These are phyloP conservation scores for Pholiota microspora DNA, from an alignment of 768 basidiomycete genomes.

Conservation along the genomic window DNA sequence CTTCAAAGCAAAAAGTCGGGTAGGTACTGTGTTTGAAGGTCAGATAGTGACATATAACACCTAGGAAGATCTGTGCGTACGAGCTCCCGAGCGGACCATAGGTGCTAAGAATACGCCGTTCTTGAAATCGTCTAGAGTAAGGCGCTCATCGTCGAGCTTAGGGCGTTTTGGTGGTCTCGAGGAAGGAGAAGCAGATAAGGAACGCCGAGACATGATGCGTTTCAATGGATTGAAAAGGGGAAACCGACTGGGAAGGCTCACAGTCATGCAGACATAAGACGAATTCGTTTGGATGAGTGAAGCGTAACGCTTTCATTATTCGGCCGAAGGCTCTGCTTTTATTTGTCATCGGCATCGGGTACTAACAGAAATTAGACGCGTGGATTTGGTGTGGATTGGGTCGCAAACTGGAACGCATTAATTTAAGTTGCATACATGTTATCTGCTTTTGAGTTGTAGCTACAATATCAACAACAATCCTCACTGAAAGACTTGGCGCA, in stretches of 20 bases:
- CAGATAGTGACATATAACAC: not conserved
- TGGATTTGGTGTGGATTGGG: too few species aligned
- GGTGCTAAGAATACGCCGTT: constrained; percentile 94
- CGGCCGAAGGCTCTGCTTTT: not conserved
- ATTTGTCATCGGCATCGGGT: constrained; percentile 6
- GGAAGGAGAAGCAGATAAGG: constrained; percentile 45
- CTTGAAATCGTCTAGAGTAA: constrained; percentile 75
- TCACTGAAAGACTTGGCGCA: constrained; percentile 2
- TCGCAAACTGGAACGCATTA: not conserved
- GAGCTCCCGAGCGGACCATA: constrained; percentile 93
- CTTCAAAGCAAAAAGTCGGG: constrained; percentile 81
- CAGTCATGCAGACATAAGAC: constrained; percentile 1
- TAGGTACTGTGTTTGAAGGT: constrained; percentile 58
- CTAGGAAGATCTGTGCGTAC: constrained; percentile 41
- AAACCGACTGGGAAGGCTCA: not conserved
- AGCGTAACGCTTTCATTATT: too few species aligned
- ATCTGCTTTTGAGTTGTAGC: constrained; percentile 14
- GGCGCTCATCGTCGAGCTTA: constrained; percentile 44
- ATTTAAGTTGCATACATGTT: constrained; percentile 10
- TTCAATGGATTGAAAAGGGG: not conserved
- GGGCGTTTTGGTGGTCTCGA: constrained; percentile 52
- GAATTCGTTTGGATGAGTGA: too few species aligned
- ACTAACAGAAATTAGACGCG: not conserved
- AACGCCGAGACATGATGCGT: constrained; percentile 50
- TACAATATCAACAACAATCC: constrained; percentile 12